Evolutionary conservation across 2,329 filamentous ascomycete species (phyloP).

Genomic region (Coniochaeta hoffmannii): DNA sequence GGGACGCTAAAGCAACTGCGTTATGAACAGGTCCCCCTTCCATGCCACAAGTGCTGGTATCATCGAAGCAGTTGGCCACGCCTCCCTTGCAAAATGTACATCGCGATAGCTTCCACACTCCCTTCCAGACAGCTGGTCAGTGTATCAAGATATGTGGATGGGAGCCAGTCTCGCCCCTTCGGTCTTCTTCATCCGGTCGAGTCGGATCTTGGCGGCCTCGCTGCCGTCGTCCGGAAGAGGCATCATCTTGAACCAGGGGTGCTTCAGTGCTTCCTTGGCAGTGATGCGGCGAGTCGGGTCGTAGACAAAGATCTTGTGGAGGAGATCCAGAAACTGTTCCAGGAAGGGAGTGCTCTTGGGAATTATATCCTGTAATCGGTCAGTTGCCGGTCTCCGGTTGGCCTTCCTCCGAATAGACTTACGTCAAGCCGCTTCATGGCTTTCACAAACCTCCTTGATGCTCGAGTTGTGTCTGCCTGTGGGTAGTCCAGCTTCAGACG

Average conservation of each 20-base stretch:
- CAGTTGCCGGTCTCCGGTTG: constrained; percentile 9
- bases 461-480: constrained; percentile 53
- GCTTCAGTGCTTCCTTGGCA: constrained; percentile 57
- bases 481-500: constrained; percentile 59
- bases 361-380: constrained; percentile 51
- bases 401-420: constrained; percentile 18
- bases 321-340: constrained; percentile 54
- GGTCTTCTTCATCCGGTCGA: constrained; percentile 36
- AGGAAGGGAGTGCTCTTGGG: constrained; percentile 52
- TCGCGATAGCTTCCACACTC: not conserved
- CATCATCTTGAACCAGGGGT: constrained; percentile 61
- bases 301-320: constrained; percentile 62
- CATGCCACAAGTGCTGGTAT: not conserved
- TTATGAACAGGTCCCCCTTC: not conserved
- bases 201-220: constrained; percentile 57
- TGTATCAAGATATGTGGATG: constrained; percentile 9
- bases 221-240: constrained; percentile 59
- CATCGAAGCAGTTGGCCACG: not conserved
- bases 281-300: constrained; percentile 59
- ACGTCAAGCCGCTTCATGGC: constrained; percentile 64
- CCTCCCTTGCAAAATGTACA: not conserved
- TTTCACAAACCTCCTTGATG: constrained; percentile 59
- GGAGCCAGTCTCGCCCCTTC: constrained; percentile 13
- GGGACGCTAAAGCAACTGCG: not conserved
- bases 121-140: not conserved